Evolutionary conservation across 805 yeast species (phyloP), one percentile per base, ranked within the genome.

Genomic region (Saccharomycopsis selenospora): DNA sequence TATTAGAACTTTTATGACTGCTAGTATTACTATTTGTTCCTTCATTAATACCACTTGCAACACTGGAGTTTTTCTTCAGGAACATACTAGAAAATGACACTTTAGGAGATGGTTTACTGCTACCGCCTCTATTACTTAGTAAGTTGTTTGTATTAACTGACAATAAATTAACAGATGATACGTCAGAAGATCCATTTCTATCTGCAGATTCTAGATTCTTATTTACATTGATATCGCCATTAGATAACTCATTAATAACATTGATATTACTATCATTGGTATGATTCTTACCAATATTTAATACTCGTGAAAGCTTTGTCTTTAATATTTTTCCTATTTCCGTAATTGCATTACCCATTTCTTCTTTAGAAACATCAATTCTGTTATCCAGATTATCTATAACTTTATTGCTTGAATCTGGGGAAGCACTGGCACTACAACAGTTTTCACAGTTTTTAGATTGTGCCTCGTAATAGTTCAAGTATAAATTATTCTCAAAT

Each of bases 281-380:
- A 18, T 14, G 14, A 23, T 8, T 17, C 6, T n/a, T 41, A 14
- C 38, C 38, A 6, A 29, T 46, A 48, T 42, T 48, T 29, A 57
- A 60, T 1, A 76, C 79, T 43, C 69, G 70, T 3, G 73, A 65
- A 3, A 80, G 58, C 23, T 76, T 72, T 50, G 70, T 73, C 56
- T 70, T 77, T 40, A 87, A 70, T 47, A 81, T 71, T 45, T 78
- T 74, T 5, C 89, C 90, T 43, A 88, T 73, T 26, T n/a, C 95
- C 95, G 29, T 81, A 2, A 88, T 88, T 1, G 95, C 95, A 52
- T 79, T 76, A 53, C 80, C 76, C 5, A 85, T 73, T 51, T 88
- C 95, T 49, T 80, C 82, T 42, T 71, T 74, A 2, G 82, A 71
- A 5, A 84, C 81, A 30, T 75, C 74, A 45, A 82, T 79, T 57